phyloP scores from a whole-genome alignment of 768 basidiomycete genomes.

The Zangia roseola region DNA sequence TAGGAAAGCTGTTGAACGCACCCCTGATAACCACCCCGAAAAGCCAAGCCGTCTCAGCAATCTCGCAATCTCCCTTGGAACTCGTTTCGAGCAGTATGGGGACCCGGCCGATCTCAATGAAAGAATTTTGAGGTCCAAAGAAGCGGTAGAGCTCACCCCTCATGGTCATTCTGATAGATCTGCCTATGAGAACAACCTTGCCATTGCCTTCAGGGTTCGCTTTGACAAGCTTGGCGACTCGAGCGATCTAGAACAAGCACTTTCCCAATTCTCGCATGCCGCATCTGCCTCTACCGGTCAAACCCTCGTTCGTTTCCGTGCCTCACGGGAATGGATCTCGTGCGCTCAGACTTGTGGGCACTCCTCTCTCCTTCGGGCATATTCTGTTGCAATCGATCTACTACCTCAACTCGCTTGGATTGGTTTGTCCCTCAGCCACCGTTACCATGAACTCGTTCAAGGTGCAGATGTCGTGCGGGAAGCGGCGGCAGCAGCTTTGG shows the following conservation, averaged over 20 bases:
- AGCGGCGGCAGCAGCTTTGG: conserved; percentile 7
- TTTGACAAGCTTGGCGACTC: too few species aligned
- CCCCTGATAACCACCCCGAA: background rate
- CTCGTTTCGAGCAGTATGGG: background rate
- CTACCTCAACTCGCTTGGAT: conserved; percentile 2
- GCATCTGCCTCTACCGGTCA: background rate
- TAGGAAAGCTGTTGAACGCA: background rate
- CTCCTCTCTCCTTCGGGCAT: too few species aligned
- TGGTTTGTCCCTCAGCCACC: background rate
- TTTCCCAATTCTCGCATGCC: background rate
- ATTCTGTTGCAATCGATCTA: too few species aligned
- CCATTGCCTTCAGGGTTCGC: too few species aligned
- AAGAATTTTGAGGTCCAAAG: background rate
- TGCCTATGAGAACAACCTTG: too few species aligned
- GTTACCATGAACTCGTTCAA: background rate
- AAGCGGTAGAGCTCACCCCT: conserved; percentile 9
- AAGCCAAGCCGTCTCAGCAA: background rate
- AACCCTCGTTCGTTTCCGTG: too few species aligned
- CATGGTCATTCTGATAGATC: conserved; percentile 1
- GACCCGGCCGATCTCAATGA: background rate
- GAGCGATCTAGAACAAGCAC: too few species aligned
- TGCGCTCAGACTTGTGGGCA: too few species aligned
- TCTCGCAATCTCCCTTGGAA: background rate
- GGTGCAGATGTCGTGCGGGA: conserved; percentile 6
- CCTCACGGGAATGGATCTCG: too few species aligned